Percentiles rank a stretch among this genome's conserved stretches.
Evolutionary conservation across 345 rosid genomes (phyloP).

Genomic region (Lepidium africanum): DNA sequence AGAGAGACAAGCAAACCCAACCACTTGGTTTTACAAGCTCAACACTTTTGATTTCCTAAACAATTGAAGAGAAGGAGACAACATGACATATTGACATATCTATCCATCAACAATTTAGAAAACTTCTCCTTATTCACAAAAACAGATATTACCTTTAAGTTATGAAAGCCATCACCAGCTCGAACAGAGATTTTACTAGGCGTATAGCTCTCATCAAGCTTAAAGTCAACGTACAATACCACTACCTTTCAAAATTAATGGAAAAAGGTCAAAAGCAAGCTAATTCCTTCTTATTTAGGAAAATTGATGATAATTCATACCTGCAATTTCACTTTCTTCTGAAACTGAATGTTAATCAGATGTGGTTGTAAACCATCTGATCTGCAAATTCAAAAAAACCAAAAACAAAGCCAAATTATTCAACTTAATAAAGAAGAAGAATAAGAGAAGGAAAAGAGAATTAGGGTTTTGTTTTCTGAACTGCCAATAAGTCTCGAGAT

Average conservation of each 20-base stretch:
- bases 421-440: background rate
- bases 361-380: conserved; percentile 98
- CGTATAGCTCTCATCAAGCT: conserved; percentile 93
- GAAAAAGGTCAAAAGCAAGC: background rate
- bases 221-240: conserved; percentile 72
- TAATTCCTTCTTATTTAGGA: too few species aligned
- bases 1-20: conserved; percentile 69
- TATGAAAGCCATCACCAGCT: conserved; percentile 92
- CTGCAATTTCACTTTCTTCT: conserved; percentile 90
- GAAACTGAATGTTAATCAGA: conserved; percentile 87
- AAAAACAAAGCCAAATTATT: background rate
- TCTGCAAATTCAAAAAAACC: conserved; percentile 26
- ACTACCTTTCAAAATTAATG: conserved; percentile 45
- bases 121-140: background rate
- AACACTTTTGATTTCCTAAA: conserved; percentile 76
- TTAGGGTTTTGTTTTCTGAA: conserved; percentile 14
- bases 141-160: conserved; percentile 58
- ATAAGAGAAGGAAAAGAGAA: background rate
- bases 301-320: conserved; percentile 19
- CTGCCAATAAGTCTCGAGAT: conserved; percentile 93
- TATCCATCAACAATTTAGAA: background rate
- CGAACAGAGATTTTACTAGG: conserved; percentile 83
- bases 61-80: background rate
- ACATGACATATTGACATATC: background rate
- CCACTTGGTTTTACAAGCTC: conserved; percentile 86